Evolutionary conservation across 225 moss, liverwort and hornwort genomes (phyloP).

Genomic region (Straminergon stramineum): DNA sequence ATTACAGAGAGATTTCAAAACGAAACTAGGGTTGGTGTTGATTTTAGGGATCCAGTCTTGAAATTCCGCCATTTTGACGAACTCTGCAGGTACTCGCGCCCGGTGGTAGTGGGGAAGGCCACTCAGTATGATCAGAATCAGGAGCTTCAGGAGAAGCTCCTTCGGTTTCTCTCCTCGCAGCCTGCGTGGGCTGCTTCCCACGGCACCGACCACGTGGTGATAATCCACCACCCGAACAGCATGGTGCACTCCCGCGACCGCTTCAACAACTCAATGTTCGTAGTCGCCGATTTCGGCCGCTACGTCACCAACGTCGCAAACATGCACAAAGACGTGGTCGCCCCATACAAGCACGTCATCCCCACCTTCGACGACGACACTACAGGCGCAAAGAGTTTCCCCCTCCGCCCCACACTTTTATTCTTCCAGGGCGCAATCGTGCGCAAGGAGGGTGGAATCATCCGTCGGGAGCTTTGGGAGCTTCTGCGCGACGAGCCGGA

Average conservation of each 20-base stretch:
- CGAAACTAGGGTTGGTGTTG: not conserved
- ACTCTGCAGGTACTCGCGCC: slow-evolving; percentile 16
- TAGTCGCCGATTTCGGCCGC: slow-evolving; percentile 68
- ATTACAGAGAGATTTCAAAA: not conserved
- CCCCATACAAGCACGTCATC: slow-evolving; percentile 69
- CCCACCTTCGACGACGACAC: not conserved
- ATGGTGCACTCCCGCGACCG: slow-evolving; percentile 23
- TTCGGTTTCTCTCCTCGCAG: slow-evolving; percentile 21
- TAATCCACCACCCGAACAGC: slow-evolving; percentile 74
- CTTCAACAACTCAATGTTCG: slow-evolving; percentile 26
- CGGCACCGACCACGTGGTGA: slow-evolving; percentile 42
- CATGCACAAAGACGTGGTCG: slow-evolving; percentile 53
- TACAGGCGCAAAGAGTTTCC: not conserved
- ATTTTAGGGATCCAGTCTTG: not conserved
- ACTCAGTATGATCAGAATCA: slow-evolving; percentile 8
- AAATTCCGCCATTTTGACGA: not conserved
- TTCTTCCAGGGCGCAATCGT: slow-evolving; percentile 40
- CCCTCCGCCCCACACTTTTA: not conserved
- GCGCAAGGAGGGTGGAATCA: slow-evolving; percentile 31
- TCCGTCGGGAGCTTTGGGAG: slow-evolving; percentile 21
- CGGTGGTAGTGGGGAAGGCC: not conserved
- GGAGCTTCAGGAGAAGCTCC: slow-evolving; percentile 16
- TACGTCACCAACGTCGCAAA: slow-evolving; percentile 27
- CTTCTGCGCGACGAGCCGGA: slow-evolving; percentile 4
- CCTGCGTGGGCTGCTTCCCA: slow-evolving; percentile 27